Base-by-base conservation (phyloP, 805 yeast genomes). In the Vanderwaltozyma tropicalis region DNA sequence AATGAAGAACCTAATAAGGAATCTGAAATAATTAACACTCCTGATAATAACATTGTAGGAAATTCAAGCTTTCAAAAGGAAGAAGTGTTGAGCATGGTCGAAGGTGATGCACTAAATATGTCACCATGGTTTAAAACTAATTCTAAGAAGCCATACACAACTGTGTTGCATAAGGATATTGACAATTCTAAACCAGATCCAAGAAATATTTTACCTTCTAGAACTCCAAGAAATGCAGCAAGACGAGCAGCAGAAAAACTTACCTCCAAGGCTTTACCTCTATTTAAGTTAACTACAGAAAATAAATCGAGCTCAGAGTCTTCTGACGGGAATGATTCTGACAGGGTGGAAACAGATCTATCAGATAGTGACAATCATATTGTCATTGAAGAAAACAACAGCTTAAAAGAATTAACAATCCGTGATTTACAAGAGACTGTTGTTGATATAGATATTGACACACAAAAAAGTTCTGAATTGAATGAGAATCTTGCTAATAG, bases 121-220 rank as follows among this genome's bases (percentile, higher is more conserved):
- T 51, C 56, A 19, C 43, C 41, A 19, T 48, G 49, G 48, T 44
- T 50, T 29, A 38, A 49, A 40, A 42, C 38, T 10, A 40, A 32
- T 14, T 41, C 44, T 24, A 45, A 38, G n/a, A 54, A 45, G 28
- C 56, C 59, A n/a, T 52, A 53, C 32, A 49, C 53, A 3, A 55
- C 60, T 3, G 52, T 55, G 25, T 34, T 50, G 20, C 41, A 48
- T 34, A 50, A 49, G 21, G 57, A 55, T 36, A 53, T 52, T 12
- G 60, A 57, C 37, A 56, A 57, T 38, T 52, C 60, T 5, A 46
- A 46, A 41, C 57, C 53, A 6, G 53, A 50, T 42, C 52, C 57
- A 27, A 47, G 61, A 44, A 53, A 52, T 41, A 47, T 52, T 22
- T 35, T 55, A 26, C 59, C 61, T 2, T 42, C 41, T 27, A 44